These are phyloP conservation scores for Cryphonectria parasitica DNA, from an alignment of 2,329 filamentous ascomycete genomes.

Conservation along the genomic window DNA sequence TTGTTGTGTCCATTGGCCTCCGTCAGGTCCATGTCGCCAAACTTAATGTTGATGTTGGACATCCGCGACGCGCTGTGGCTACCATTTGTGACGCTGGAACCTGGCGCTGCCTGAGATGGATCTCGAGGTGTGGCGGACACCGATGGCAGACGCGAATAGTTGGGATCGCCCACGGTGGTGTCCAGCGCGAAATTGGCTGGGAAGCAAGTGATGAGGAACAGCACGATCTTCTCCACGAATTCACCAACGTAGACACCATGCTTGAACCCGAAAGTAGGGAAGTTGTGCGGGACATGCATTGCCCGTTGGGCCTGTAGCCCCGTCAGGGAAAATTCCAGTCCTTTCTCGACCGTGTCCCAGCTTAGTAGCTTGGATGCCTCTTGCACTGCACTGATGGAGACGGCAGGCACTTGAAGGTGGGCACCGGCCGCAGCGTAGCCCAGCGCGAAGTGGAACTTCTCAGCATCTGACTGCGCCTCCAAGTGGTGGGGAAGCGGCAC, in stretches of 20 bases:
- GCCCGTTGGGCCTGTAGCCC: slow-evolving; percentile 33
- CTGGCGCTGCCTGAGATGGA: background rate
- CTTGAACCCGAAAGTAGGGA: slow-evolving; percentile 35
- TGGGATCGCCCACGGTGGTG: slow-evolving; percentile 38
- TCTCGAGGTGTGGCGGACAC: background rate
- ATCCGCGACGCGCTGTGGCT: slow-evolving; percentile 25
- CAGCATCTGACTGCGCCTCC: slow-evolving; percentile 22
- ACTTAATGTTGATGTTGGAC: slow-evolving; percentile 36
- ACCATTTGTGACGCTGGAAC: background rate
- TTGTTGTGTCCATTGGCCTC: slow-evolving; percentile 43
- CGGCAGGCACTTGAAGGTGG: slow-evolving; percentile 57
- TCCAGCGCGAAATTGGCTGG: slow-evolving; percentile 59
- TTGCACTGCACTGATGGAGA: slow-evolving; percentile 62
- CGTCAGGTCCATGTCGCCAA: slow-evolving; percentile 36
- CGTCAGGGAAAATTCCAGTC: slow-evolving; percentile 60
- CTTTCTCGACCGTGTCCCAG: slow-evolving; percentile 66
- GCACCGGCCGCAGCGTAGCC: slow-evolving; percentile 68
- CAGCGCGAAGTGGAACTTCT: slow-evolving; percentile 56
- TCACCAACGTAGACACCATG: slow-evolving; percentile 49
- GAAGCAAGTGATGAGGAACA: slow-evolving; percentile 55
- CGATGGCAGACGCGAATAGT: slow-evolving; percentile 35
- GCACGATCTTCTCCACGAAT: slow-evolving; percentile 51
- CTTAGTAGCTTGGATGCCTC: slow-evolving; percentile 61
- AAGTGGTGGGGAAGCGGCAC: slow-evolving; percentile 26
- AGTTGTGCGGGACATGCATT: slow-evolving; percentile 20